Percentiles rank a stretch among this genome's conserved stretches.
phyloP scores from a whole-genome alignment of 768 basidiomycete species.

The Mycena alexandri region DNA sequence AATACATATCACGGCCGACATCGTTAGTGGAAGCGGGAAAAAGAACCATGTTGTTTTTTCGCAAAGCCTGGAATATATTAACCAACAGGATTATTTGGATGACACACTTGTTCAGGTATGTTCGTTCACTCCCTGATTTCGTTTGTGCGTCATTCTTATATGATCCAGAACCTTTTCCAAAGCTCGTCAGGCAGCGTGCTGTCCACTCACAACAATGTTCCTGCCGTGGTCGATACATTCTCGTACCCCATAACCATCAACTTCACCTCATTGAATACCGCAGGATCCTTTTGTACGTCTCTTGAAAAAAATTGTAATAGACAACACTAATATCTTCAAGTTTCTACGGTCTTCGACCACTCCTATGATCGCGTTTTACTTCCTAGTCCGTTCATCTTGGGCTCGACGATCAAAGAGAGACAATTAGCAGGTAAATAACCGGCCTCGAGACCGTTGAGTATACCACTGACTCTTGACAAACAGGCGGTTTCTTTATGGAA shows the following conservation, averaged over 20 bases:
- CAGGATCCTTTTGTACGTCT: slow-evolving; percentile 53
- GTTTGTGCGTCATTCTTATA: slow-evolving; percentile 1
- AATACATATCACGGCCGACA: slow-evolving; percentile 71
- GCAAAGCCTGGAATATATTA: slow-evolving; percentile 73
- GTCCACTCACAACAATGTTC: slow-evolving; percentile 58
- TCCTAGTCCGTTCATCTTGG: slow-evolving; percentile 70
- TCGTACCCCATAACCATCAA: slow-evolving; percentile 62
- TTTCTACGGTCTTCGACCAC: slow-evolving; percentile 71
- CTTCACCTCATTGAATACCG: slow-evolving; percentile 51
- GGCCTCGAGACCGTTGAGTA: neutral
- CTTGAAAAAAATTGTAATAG: slow-evolving; percentile 19
- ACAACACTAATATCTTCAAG: slow-evolving; percentile 47
- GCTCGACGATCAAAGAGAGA: slow-evolving; percentile 68
- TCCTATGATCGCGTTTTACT: slow-evolving; percentile 71
- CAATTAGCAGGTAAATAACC: slow-evolving; percentile 65
- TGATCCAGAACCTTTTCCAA: slow-evolving; percentile 55
- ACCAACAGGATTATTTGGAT: slow-evolving; percentile 72
- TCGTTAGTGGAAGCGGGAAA: slow-evolving; percentile 72
- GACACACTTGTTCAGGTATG: slow-evolving; percentile 56
- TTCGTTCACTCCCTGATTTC: neutral
- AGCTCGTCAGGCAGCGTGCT: slow-evolving; percentile 51
- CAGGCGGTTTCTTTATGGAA: slow-evolving; percentile 65
- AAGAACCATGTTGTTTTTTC: slow-evolving; percentile 67
- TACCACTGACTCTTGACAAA: neutral
- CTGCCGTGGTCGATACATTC: slow-evolving; percentile 55